A percentile compares a stretch with the other conserved stretches of the same genome.
Conservation (phyloP, 2,329 filamentous ascomycete species). For the Scortechinia acanthostroma region DNA sequence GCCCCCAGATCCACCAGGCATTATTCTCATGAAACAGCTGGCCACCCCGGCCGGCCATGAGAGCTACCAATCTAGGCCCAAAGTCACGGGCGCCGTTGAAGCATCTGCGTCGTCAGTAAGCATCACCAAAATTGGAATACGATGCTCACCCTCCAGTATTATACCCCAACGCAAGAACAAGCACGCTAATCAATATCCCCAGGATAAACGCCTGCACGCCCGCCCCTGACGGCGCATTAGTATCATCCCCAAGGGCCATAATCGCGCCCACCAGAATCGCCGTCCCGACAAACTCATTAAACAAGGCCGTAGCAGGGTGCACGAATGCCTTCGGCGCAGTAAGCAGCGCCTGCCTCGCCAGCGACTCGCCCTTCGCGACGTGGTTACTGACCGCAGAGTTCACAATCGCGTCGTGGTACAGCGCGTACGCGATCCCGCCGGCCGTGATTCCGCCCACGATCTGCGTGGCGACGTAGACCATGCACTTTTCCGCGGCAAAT, state of each 20-base stretch:
- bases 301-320: conserved; percentile 18
- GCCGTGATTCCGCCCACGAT: conserved; percentile 22
- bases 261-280: conserved; percentile 19
- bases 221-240: conserved; percentile 31
- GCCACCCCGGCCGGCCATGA: conserved; percentile 19
- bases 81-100: conserved; percentile 24
- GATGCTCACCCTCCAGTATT: conserved; percentile 18
- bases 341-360: conserved; percentile 16
- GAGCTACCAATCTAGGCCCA: conserved; percentile 18
- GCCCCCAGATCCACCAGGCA: conserved; percentile 23
- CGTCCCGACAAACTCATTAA: conserved; percentile 23
- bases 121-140: not conserved
- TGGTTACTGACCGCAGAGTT: conserved; percentile 8
- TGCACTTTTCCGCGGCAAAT: conserved; percentile 17
- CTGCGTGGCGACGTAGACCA: conserved; percentile 13
- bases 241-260: conserved; percentile 27
- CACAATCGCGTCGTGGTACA: conserved; percentile 23
- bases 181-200: not conserved
- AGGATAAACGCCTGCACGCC: conserved; percentile 22
- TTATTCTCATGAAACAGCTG: conserved; percentile 12
- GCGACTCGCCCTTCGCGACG: conserved; percentile 11
- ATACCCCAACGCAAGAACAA: conserved; percentile 13
- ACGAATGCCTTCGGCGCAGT: conserved; percentile 15
- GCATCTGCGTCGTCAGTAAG: conserved; percentile 6
- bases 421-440: conserved; percentile 18